Percentiles rank a stretch among this genome's conserved stretches.
phyloP scores from a whole-genome alignment of 306 rosid species.

The Luffa acutangula region DNA sequence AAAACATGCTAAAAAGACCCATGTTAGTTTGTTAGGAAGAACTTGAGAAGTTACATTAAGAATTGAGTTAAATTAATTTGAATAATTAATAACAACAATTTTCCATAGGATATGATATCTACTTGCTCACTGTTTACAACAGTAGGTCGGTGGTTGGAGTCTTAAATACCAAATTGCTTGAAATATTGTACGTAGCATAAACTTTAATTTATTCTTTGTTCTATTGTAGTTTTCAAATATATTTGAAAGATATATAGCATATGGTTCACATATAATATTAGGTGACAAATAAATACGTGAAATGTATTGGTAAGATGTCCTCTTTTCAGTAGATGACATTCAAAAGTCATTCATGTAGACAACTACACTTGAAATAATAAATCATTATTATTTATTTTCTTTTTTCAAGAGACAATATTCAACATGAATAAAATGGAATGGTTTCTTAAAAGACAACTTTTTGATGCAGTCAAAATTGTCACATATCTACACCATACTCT shows the following conservation, averaged over 20 bases:
- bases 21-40: not conserved
- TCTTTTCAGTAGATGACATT: not conserved
- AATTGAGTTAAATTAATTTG: not conserved
- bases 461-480: not conserved
- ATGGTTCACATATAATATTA: not conserved
- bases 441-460: not conserved
- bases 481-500: not conserved
- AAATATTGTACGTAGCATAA: not conserved
- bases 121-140: not conserved
- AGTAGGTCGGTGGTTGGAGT: not conserved
- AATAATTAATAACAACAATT: not conserved
- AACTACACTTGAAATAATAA: not conserved
- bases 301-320: not conserved
- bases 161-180: not conserved
- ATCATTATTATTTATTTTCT: not conserved
- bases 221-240: not conserved
- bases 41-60: not conserved
- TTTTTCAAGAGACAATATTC: not conserved
- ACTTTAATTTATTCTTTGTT: not conserved
- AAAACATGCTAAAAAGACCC: not conserved
- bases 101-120: too few relatives aligned
- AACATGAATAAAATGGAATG: not conserved
- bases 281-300: not conserved
- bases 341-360: not conserved
- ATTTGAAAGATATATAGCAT: not conserved